Evolutionary conservation across 2,329 filamentous ascomycete species (phyloP), one percentile per base, ranked within the genome.

Genomic region (Sphaerostilbella broomeana): DNA sequence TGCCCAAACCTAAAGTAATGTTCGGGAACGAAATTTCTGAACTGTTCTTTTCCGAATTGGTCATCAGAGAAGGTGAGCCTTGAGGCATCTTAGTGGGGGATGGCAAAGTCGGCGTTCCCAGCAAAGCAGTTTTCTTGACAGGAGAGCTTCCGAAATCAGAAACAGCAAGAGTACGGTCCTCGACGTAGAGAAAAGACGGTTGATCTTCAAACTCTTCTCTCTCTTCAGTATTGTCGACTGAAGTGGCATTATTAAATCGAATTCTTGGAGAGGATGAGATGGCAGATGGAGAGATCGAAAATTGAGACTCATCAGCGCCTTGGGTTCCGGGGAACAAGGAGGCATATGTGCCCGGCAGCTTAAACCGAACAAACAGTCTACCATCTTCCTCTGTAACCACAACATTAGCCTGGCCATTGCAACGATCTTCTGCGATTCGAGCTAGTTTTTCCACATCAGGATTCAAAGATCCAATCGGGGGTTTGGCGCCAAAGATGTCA

Each of bases 341-440:
- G 18, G 55, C 51, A 38, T 55, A 55, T 40, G 58, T 42, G 16
- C 50, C 44, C 36, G 61, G 56, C 37, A 63, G 29, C 60, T 63
- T 63, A 61, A 63, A 63, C 56, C 58, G 51, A 44, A 63, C 59
- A 40, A 61, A 47, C 25, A 63, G 54, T 39, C 57, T 51, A 27
- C 49, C 56, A 26, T 53, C 51, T 30, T 56, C 48, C 30, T 55
- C 47, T 8, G 36, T 46, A 22, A 61, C 44, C 28, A 51, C 43
- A 46, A 61, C 58, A 24, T 56, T 58, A 47, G 59, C 57, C 25
- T 55, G 45, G 21, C 53, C 56, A 32, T 48, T 43, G 38, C 57
- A 60, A 19, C 40, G 29, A 10, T 47, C 43, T 4, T 47, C 46
- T 3, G 51, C 55, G 30, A 63, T 53, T 20, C 44, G 37, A 4